Conservation (phyloP, 495 filamentous ascomycete genomes). For the Xylaria acuta region DNA sequence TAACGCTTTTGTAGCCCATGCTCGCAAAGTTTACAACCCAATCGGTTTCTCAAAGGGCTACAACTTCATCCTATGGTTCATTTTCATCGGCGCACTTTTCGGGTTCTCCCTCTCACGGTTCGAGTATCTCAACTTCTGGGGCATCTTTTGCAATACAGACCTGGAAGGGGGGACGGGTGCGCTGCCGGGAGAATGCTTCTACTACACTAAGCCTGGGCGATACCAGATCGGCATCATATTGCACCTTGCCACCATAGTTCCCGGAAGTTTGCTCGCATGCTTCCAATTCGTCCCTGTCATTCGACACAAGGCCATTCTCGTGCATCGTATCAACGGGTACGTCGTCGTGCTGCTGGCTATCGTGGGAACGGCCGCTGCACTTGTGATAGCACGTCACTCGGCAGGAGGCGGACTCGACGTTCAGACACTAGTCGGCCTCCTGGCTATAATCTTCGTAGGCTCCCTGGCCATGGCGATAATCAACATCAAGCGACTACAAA, state of each 20-base stretch:
- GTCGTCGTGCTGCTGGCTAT: conserved; percentile 48
- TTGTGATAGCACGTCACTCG: conserved; percentile 51
- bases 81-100: conserved; percentile 41
- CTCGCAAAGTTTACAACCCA: conserved; percentile 38
- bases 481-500: conserved; percentile 59
- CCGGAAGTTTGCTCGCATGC: conserved; percentile 52
- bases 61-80: conserved; percentile 49
- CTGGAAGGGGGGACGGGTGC: conserved; percentile 27
- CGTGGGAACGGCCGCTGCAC: conserved; percentile 44
- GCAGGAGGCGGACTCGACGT: conserved; percentile 55
- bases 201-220: conserved; percentile 43
- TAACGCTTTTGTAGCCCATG: conserved; percentile 22
- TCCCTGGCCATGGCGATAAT: conserved; percentile 49
- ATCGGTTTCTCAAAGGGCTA: conserved; percentile 50
- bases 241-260: conserved; percentile 54
- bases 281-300: conserved; percentile 60
- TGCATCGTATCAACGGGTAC: conserved; percentile 64
- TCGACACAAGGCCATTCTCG: conserved; percentile 50
- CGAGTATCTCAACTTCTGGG: conserved; percentile 46
- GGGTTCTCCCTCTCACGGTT: conserved; percentile 38
- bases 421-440: conserved; percentile 43
- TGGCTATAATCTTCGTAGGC: conserved; percentile 46
- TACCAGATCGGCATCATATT: conserved; percentile 54
- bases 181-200: conserved; percentile 59
- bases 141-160: conserved; percentile 32